Evolutionary conservation across 176 grass and related monocot species (phyloP).

Genomic region (Juncus inflexus): DNA sequence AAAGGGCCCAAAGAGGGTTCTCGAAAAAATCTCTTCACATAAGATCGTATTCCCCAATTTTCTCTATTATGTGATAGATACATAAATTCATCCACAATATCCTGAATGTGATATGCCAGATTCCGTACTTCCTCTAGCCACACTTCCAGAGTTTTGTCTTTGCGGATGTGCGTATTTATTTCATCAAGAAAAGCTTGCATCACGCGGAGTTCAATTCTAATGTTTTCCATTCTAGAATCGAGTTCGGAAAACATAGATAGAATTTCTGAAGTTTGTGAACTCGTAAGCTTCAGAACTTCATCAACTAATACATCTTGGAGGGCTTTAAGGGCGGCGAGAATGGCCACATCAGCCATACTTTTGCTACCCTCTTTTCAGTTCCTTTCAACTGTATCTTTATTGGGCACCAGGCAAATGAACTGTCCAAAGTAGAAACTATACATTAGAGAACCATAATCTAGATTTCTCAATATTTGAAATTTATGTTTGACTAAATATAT

Average conservation of each 20-base stretch:
- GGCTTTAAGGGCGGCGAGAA: conserved; percentile 24
- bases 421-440: not conserved
- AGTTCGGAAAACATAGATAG: not conserved
- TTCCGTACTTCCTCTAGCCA: conserved; percentile 36
- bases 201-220: conserved; percentile 31
- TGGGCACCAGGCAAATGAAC: not conserved
- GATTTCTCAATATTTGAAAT: too few relatives aligned
- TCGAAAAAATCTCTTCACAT: conserved; percentile 14
- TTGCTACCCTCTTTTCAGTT: not conserved
- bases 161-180: not conserved
- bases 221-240: conserved; percentile 17
- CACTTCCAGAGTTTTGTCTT: not conserved
- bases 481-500: too few relatives aligned
- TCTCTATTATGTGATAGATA: conserved; percentile 6
- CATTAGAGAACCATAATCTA: too few relatives aligned
- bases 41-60: conserved; percentile 1
- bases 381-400: not conserved
- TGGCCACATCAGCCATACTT: conserved; percentile 19
- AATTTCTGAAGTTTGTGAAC: conserved; percentile 11
- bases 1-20: conserved; percentile 18
- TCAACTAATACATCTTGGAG: conserved; percentile 9
- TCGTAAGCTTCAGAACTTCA: not conserved
- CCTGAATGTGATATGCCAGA: conserved; percentile 29
- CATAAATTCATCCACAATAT: conserved; percentile 39
- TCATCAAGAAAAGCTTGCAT: conserved; percentile 33